Base-by-base conservation (phyloP, 352 stramenopile species). In the Phytophthora idaei region DNA sequence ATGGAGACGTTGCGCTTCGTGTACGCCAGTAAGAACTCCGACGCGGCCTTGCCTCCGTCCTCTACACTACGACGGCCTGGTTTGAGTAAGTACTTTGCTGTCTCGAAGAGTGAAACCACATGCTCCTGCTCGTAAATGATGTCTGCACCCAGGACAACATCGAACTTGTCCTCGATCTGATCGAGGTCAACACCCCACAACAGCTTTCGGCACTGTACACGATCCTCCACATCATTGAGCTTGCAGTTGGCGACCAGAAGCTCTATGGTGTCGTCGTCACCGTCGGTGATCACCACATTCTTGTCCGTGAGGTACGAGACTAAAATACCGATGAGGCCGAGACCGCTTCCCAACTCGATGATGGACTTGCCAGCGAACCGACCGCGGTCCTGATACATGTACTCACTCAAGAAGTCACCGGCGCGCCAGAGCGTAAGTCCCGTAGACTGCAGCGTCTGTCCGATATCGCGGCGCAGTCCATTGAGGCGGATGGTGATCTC, bases 1-100 rank as follows among this genome's bases (percentile, higher is more conserved):
- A 89, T 89, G 4, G 76, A 87, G 5, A 89, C 80, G 25, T 89
- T 89, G 39, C 80, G 80, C 67, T 85, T 87, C 44, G 80, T 89
- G 69, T 85, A 89, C 36, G 77, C 80, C 39, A 89, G 62, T 50
- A 87, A 64, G 29, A 89, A 89, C 46, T 85, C 67, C 3, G 75
- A 78, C 27, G 51, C 28, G 2, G 64, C 64, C 46, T 77, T 77
- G 25, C 52, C 48, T 44, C 46, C 52, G 2, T 62, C 51, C 14
- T 65, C 64, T 14, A 64, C 56, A 62, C 58, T 74, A 9, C 49
- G 46, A 7, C 49, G 60, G 0, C 72, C 56, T 15, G 67, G 67
- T 15, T 73, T 71, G 17, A 82, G 59, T 53, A 87, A 71, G 41
- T 84, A 67, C 15, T 79, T 78, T 9, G 76, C 80, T 9, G 77